A percentile compares a stretch with the other conserved stretches of the same genome.
phyloP scores from a whole-genome alignment of 2,329 filamentous ascomycete genomes.

The Apiospora saccharicola region DNA sequence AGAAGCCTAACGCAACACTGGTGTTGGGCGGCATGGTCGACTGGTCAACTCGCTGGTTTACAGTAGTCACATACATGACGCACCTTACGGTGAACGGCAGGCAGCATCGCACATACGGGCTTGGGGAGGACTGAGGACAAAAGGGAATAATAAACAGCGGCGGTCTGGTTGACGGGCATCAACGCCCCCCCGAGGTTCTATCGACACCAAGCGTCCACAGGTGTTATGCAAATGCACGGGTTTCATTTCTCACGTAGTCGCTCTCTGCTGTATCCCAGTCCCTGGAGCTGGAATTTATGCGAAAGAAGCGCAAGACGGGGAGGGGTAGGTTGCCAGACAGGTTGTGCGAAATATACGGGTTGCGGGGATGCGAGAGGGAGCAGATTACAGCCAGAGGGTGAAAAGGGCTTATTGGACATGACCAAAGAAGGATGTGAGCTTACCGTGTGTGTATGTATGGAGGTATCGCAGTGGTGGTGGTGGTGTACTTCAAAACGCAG shows the following conservation, averaged over 20 bases:
- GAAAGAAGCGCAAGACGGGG: neutral
- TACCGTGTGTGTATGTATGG: neutral
- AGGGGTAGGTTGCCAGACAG: neutral
- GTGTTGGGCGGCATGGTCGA: neutral
- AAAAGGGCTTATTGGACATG: neutral
- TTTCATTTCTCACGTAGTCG: slow-evolving; percentile 2
- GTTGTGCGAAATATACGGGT: neutral
- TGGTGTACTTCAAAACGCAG: slow-evolving; percentile 8
- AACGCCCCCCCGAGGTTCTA: neutral
- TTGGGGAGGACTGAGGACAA: neutral
- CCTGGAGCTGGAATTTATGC: neutral
- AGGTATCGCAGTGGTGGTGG: neutral
- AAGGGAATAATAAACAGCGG: neutral
- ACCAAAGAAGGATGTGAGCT: slow-evolving; percentile 1
- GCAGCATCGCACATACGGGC: neutral
- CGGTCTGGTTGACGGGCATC: neutral
- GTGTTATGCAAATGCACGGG: slow-evolving; percentile 12
- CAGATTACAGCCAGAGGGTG: neutral
- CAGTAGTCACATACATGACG: slow-evolving; percentile 19
- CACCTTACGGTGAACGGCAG: slow-evolving; percentile 7
- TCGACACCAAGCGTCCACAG: neutral
- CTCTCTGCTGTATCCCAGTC: neutral
- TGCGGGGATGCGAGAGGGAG: neutral
- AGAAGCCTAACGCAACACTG: neutral
- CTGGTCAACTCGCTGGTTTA: slow-evolving; percentile 9